Conservation (phyloP, 1,139 yeast genomes). For the Kodamaea suecica region DNA sequence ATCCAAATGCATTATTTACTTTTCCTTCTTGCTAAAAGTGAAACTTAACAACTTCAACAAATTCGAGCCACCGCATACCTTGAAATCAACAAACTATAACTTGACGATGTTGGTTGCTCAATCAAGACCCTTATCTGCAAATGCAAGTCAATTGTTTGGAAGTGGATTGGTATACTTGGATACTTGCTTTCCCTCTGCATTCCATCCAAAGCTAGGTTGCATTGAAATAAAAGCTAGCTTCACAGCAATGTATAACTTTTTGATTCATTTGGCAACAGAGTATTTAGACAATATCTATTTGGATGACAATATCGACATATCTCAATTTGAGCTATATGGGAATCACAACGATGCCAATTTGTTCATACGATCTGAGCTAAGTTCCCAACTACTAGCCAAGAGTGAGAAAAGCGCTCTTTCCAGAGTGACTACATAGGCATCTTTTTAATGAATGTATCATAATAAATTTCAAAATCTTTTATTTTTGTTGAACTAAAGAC, state of each 20-base stretch:
- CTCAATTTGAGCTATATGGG: conserved; percentile 22
- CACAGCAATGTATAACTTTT: conserved; percentile 5
- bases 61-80: conserved; percentile 20
- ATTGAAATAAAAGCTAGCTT: conserved; percentile 6
- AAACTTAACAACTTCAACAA: conserved; percentile 24
- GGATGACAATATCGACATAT: conserved; percentile 16
- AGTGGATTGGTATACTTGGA: conserved; percentile 8
- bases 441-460: too few species aligned
- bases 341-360: conserved; percentile 27
- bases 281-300: conserved; percentile 4
- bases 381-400: conserved; percentile 13
- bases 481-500: background rate
- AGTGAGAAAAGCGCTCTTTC: background rate
- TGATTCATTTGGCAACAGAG: conserved; percentile 6
- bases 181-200: conserved; percentile 5
- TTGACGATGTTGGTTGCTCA: conserved; percentile 7
- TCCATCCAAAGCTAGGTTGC: conserved; percentile 7
- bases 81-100: conserved; percentile 30
- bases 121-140: conserved; percentile 4
- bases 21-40: conserved; percentile 22
- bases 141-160: conserved; percentile 2
- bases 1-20: conserved; percentile 23
- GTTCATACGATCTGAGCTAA: conserved; percentile 20
- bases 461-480: too few species aligned
- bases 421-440: too few species aligned